These are phyloP conservation scores for Fraxinus latifolia DNA, from an alignment of 305 asterid genomes.

Conservation along the genomic window DNA sequence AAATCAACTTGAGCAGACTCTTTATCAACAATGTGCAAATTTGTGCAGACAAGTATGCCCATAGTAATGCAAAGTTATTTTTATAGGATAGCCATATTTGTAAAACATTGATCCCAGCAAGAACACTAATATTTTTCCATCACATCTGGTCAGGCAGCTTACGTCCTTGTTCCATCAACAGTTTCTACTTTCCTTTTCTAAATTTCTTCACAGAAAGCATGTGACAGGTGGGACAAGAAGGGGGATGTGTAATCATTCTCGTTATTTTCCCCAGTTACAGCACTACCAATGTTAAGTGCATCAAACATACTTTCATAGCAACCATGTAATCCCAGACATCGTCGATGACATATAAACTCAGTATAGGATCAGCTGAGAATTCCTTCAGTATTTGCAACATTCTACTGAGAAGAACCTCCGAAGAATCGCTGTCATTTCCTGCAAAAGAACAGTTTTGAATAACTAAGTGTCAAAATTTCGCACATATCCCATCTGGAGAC, in stretches of 20 bases:
- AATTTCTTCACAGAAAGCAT: background rate
- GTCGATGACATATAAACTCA: constrained; percentile 86
- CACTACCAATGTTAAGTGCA: constrained; percentile 8
- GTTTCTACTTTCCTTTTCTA: background rate
- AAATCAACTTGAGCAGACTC: background rate
- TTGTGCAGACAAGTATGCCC: background rate
- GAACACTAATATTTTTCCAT: background rate
- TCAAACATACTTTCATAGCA: constrained; percentile 82
- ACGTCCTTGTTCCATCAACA: background rate
- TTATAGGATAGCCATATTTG: background rate
- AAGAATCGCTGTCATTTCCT: constrained; percentile 67
- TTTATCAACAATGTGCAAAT: background rate
- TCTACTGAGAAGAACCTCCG: constrained; percentile 77
- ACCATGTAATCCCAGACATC: constrained; percentile 99
- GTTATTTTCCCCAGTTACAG: constrained; percentile 9
- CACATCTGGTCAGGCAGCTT: background rate
- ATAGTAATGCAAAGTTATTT: background rate
- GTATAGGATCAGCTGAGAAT: constrained; percentile 80
- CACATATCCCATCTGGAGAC: constrained; percentile 19
- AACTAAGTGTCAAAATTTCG: background rate
- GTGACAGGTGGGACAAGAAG: background rate
- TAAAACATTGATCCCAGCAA: background rate
- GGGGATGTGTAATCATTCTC: background rate
- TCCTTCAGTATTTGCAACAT: constrained; percentile 86
- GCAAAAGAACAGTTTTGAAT: constrained; percentile 20